Percentiles rank a stretch among this genome's conserved stretches.
These are phyloP conservation scores for Elaeis oleifera DNA, from an alignment of 202 grass and related monocot genomes.

Conservation along the genomic window DNA sequence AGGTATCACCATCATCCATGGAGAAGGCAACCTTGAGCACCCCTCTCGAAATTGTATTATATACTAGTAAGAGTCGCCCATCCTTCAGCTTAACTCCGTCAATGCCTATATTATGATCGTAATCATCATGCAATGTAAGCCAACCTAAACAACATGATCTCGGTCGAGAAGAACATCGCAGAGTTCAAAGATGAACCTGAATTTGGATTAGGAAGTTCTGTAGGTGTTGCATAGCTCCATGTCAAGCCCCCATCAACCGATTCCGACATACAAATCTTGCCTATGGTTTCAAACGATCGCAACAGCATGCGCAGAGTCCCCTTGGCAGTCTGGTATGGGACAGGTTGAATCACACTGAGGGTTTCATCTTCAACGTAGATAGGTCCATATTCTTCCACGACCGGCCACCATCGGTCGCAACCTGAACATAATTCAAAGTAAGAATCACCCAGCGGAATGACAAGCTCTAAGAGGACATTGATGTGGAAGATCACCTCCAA, in stretches of 20 bases:
- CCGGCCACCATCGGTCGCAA: constrained; percentile 53
- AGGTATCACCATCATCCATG: constrained; percentile 58
- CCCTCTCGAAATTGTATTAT: constrained; percentile 67
- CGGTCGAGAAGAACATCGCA: too few species aligned
- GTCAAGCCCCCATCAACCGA: constrained; percentile 45
- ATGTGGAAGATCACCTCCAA: constrained; percentile 49
- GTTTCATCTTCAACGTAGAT: constrained; percentile 69
- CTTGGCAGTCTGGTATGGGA: constrained; percentile 57
- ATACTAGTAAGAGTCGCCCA: constrained; percentile 56
- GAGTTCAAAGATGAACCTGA: constrained; percentile 33
- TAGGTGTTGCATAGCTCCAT: constrained; percentile 49
- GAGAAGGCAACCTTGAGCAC: constrained; percentile 55
- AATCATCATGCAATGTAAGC: not conserved
- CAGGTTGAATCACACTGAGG: constrained; percentile 88
- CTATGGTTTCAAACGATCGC: constrained; percentile 60
- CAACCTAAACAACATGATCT: not conserved
- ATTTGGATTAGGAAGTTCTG: constrained; percentile 70
- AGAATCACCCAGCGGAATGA: not conserved
- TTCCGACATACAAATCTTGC: constrained; percentile 45
- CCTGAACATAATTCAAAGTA: constrained; percentile 31
- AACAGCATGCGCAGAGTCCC: constrained; percentile 73
- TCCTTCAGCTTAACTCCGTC: constrained; percentile 82
- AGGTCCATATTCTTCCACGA: constrained; percentile 79
- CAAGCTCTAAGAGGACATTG: not conserved
- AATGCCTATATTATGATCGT: constrained; percentile 37